Evolutionary conservation across 768 basidiomycete species (phyloP), one percentile per base, ranked within the genome.

Genomic region (Tylopilus vinaceipallidus): DNA sequence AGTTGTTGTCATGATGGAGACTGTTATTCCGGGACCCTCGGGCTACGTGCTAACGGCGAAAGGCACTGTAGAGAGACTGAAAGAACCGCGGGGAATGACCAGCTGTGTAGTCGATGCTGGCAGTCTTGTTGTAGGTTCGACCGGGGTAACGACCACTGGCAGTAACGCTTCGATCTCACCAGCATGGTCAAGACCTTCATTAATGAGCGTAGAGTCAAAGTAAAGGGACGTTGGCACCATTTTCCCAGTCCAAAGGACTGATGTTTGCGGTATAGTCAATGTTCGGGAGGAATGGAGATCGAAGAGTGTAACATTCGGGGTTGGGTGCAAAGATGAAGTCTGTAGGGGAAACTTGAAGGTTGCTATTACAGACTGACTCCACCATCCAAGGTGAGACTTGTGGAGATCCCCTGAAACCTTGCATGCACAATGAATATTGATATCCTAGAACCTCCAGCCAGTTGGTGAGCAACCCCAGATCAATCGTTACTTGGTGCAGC

Each of bases 201-300:
- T 58, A 26, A 59, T 17, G 17, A n/a, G 23, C 2, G 53, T 56
- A 17, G 50, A 59, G 47, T 59, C 56, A 30, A 52, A 59, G 22
- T 51, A 50, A 35, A 59, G 42, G 10, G 56, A 54, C 1, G 40
- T 51, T n/a, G 6, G 29, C 0, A 3, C 32, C 36, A 24, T 37
- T 23, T 6, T 51, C 19, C 57, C 50, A 60, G 24, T 49, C 35
- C 30, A 52, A 27, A 13, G 57, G 34, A 16, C 29, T 49, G 14
- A 57, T 49, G 4, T 33, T 45, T 9, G 47, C 46, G 23, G 45
- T 57, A 20, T 60, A 58, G 14, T 47, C 24, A 4, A 43, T 34
- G 5, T 33, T 48, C 5, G 55, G 40, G 7, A 60, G 45, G 6
- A 16, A 32, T 60, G 59, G 19, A 53, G 4, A 36, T 47, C 19